Conservation (phyloP, 1,284 basidiomycete genomes). For the Rhodotorula glutinis region DNA sequence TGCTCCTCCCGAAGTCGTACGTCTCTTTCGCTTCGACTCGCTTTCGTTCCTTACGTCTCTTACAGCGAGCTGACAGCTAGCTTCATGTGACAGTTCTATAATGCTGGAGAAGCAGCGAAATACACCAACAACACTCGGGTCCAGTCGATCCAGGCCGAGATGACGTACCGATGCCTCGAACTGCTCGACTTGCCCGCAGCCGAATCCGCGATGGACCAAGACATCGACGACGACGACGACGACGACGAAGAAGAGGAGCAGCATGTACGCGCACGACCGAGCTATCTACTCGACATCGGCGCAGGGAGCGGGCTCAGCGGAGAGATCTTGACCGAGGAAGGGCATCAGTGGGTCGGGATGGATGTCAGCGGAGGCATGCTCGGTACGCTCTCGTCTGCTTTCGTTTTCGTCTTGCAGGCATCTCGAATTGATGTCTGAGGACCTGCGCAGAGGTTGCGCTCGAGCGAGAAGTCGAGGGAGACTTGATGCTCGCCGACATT, state of each 20-base stretch:
- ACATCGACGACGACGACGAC: slow-evolving; percentile 34
- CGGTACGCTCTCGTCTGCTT: slow-evolving; percentile 54
- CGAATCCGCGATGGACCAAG: background rate
- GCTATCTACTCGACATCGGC: slow-evolving; percentile 90
- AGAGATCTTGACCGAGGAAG: slow-evolving; percentile 91
- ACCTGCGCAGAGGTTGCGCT: slow-evolving; percentile 74
- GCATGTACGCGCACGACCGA: slow-evolving; percentile 53
- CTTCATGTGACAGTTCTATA: slow-evolving; percentile 73
- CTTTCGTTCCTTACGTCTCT: background rate
- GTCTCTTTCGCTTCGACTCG: slow-evolving; percentile 44
- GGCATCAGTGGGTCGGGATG: slow-evolving; percentile 89
- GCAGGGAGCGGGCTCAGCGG: slow-evolving; percentile 98
- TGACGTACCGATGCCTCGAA: slow-evolving; percentile 95
- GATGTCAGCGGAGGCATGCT: slow-evolving; percentile 94
- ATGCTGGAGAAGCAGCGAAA: slow-evolving; percentile 89
- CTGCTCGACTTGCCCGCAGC: slow-evolving; percentile 65
- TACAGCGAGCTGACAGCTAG: slow-evolving; percentile 3
- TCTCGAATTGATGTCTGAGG: background rate
- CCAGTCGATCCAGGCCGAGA: slow-evolving; percentile 94
- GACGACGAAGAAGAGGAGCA: background rate
- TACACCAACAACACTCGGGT: slow-evolving; percentile 91
- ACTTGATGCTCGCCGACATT: slow-evolving; percentile 58
- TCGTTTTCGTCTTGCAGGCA: too few species aligned
- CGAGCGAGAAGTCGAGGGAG: slow-evolving; percentile 87
- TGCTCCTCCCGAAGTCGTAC: slow-evolving; percentile 92